Evolutionary conservation across 768 basidiomycete genomes (phyloP), one percentile per base, ranked within the genome.

Genomic region (Lentinula guzmanii): DNA sequence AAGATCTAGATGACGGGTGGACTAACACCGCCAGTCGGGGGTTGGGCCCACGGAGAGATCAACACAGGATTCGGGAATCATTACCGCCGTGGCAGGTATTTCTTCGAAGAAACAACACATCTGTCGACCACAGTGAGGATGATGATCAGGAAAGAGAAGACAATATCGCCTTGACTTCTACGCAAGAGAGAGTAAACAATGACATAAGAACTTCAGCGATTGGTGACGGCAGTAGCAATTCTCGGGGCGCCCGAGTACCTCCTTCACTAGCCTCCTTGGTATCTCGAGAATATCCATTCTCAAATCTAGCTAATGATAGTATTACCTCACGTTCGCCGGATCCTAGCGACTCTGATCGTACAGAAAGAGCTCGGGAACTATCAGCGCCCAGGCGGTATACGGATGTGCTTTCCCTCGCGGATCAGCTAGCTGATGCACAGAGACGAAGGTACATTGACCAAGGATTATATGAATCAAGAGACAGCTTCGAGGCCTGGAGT

Each of bases 71-170:
- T 21, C 46, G 46, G 10, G 46, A 24, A 18, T 7, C 46, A 48
- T 1, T 48, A 48, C 21, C 46, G 21, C 18, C 7, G 6, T 24
- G 46, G 46, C 9, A 3, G 3, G 18, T 48, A 5, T 7, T 6
- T 18, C 16, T 48, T 48, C 21, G 9, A 24, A 48, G 18, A 24
- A 48, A 9, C 18, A 48, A 24, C 21, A 24, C 16, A 24, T 48
- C 18, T 11, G 6, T 24, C 8, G 46, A 48, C 28, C 37, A 16
- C 9, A 24, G 24, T 6, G 55, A 55, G 7, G 37, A 56, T 43
- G 37, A 43, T 28, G 54, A 55, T 55, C 54, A 55, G 28, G 55
- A 56, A 7, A 39, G 16, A 41, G 55, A 56, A 56, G 55, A 56
- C 24, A 39, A 56, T 35, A 28, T 56, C 41, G 39, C 43, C 24